Evolutionary conservation across 2,329 filamentous ascomycete genomes (phyloP).

Genomic region (Trichoderma endophyticum): DNA sequence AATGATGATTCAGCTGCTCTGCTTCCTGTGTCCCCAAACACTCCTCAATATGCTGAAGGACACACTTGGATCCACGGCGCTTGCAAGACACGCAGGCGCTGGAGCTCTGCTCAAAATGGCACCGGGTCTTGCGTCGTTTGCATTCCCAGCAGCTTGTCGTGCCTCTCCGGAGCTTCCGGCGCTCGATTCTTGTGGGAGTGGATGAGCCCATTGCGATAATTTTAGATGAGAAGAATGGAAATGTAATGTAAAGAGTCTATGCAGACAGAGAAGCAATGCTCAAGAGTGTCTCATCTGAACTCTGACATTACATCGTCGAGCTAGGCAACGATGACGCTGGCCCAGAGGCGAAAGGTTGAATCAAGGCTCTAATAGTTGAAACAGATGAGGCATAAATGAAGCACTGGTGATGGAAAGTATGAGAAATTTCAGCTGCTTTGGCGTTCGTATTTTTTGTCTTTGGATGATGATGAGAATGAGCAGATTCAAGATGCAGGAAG

Average conservation of each 20-base stretch:
- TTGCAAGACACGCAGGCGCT: neutral
- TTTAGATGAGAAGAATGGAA: neutral
- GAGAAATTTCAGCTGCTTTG: neutral
- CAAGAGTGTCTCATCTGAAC: neutral
- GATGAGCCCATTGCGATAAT: neutral
- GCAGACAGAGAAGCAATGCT: neutral
- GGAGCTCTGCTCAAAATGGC: neutral
- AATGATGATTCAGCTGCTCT: neutral
- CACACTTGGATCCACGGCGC: neutral
- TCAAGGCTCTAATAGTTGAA: neutral
- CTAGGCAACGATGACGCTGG: neutral
- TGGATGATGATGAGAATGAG: neutral
- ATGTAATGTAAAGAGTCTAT: neutral
- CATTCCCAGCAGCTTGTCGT: constrained; percentile 13
- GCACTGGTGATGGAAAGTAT: neutral
- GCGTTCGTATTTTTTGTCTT: neutral
- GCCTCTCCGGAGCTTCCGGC: constrained; percentile 1
- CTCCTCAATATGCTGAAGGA: neutral
- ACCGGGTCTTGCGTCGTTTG: neutral
- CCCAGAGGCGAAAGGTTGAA: neutral
- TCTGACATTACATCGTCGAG: neutral
- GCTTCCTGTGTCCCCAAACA: neutral
- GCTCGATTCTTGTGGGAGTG: neutral
- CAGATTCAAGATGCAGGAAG: neutral
- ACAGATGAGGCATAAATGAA: neutral